Conservation (phyloP, 2,329 filamentous ascomycete genomes). For the Colletotrichum endophyticum region DNA sequence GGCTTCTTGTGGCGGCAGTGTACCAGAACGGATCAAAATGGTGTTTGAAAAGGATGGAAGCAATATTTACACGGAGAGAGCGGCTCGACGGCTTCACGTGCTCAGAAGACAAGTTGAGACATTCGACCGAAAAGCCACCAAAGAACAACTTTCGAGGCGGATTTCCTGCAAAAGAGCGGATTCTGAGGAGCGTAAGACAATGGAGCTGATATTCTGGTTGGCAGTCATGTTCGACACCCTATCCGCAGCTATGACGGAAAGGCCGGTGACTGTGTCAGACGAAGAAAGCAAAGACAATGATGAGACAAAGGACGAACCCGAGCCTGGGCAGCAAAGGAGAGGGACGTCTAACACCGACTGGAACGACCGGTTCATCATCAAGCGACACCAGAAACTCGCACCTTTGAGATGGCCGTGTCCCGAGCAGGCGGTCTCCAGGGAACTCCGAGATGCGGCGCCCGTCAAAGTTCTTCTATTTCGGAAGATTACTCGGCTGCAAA, state of each 20-base stretch:
- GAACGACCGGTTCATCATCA: slow-evolving; percentile 40
- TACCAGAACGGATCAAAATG: slow-evolving; percentile 5
- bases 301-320: neutral
- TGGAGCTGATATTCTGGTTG: slow-evolving; percentile 62
- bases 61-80: slow-evolving; percentile 40
- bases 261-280: slow-evolving; percentile 39
- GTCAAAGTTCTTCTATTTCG: slow-evolving; percentile 65
- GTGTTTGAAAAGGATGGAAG: slow-evolving; percentile 29
- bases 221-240: slow-evolving; percentile 65
- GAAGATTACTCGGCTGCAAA: slow-evolving; percentile 60
- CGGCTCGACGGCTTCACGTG: slow-evolving; percentile 41
- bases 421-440: slow-evolving; percentile 52
- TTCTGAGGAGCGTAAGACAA: slow-evolving; percentile 43
- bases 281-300: slow-evolving; percentile 39
- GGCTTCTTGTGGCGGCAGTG: neutral
- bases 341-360: slow-evolving; percentile 21
- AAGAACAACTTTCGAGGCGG: neutral
- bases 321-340: slow-evolving; percentile 18
- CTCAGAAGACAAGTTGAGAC: slow-evolving; percentile 38
- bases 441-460: slow-evolving; percentile 57
- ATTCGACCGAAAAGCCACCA: neutral
- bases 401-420: slow-evolving; percentile 57
- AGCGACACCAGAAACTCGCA: slow-evolving; percentile 31
- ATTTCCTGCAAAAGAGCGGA: neutral
- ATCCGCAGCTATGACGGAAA: slow-evolving; percentile 54